These are phyloP conservation scores for Colletotrichum sp. DNA, from an alignment of 2,329 filamentous ascomycete species.

Conservation along the genomic window DNA sequence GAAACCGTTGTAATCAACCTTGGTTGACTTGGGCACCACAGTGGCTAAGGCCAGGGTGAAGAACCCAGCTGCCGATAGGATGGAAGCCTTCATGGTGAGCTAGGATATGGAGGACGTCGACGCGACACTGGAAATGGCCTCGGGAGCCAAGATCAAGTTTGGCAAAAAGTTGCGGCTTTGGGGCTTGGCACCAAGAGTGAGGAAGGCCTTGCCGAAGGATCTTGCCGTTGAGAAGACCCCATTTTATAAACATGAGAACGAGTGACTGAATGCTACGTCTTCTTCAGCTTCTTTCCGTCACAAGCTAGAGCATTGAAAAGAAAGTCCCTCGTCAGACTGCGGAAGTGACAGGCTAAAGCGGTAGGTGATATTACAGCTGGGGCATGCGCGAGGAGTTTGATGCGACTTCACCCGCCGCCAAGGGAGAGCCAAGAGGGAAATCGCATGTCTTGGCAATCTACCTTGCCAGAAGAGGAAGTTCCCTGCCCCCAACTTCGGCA, in stretches of 20 bases:
- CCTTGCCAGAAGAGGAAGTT: slow-evolving; percentile 9
- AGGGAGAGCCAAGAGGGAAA: slow-evolving; percentile 10
- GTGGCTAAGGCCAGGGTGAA: neutral
- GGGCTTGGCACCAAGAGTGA: neutral
- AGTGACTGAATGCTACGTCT: neutral
- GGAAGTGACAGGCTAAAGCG: neutral
- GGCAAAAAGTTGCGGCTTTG: neutral
- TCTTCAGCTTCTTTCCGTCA: neutral
- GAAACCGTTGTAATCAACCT: slow-evolving; percentile 20
- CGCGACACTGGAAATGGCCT: rapidly evolving
- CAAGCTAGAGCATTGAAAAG: no score
- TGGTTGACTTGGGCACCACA: neutral
- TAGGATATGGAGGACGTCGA: no score
- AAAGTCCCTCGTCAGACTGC: neutral
- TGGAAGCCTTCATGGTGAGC: slow-evolving; percentile 8
- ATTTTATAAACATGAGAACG: neutral
- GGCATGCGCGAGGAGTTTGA: neutral
- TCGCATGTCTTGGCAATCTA: neutral
- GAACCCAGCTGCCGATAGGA: neutral
- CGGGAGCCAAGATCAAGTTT: neutral
- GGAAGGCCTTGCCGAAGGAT: neutral
- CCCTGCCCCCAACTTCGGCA: neutral
- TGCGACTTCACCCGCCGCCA: neutral
- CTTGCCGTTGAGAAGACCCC: neutral
- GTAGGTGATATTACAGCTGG: slow-evolving; percentile 3